A percentile compares a stretch with the other conserved stretches of the same genome.
Conservation (phyloP, 352 stramenopile genomes). For the Blastocystis sp. region DNA sequence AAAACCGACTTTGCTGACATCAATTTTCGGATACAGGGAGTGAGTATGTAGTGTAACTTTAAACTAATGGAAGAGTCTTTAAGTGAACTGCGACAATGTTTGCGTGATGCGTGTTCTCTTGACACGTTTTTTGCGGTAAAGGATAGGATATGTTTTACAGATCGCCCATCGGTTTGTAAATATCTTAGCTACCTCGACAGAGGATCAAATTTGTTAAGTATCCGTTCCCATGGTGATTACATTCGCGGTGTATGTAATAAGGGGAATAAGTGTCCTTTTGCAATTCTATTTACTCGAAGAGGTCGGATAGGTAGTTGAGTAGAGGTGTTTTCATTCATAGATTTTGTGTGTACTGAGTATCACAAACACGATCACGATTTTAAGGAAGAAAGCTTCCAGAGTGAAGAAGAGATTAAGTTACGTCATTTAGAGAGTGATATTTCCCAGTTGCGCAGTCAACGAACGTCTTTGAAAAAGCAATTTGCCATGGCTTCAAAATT, state of each 20-base stretch:
- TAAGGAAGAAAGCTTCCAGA: neutral
- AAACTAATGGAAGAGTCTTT: neutral
- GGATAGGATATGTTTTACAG: neutral
- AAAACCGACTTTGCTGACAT: neutral
- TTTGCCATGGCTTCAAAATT: neutral
- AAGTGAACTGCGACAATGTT: neutral
- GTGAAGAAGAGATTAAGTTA: neutral
- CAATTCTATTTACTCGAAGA: neutral
- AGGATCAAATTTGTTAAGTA: neutral
- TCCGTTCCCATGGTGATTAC: neutral
- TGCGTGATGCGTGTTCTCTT: neutral
- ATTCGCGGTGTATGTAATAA: neutral
- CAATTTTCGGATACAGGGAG: neutral
- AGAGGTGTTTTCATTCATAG: neutral
- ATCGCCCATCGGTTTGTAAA: neutral
- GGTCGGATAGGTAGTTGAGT: neutral
- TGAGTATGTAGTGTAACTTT: neutral
- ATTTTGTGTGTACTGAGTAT: neutral
- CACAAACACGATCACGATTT: neutral
- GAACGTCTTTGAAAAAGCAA: neutral
- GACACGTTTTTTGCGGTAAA: neutral
- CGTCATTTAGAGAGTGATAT: slow-evolving; percentile 14
- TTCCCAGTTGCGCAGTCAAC: neutral
- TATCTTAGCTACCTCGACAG: neutral
- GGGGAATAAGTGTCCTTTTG: neutral